Base-by-base conservation (phyloP, 768 basidiomycete genomes). In the Exsudoporus frostii region DNA sequence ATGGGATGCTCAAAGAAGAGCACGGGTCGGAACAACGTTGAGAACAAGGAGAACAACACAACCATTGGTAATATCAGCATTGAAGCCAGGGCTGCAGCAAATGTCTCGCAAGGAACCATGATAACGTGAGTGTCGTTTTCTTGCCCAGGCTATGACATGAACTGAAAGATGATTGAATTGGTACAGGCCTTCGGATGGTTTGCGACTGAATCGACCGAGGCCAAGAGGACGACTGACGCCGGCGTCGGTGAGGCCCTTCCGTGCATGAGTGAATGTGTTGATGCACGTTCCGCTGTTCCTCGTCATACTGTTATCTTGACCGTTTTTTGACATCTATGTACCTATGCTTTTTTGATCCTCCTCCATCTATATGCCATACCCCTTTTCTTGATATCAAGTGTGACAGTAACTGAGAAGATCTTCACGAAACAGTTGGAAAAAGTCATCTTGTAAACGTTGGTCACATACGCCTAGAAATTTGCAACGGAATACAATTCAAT, bases 1-100 rank as follows among this genome's bases (percentile, higher is more conserved):
- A 73, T 82, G 1, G 87, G 86, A 2, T 83, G 79, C 83, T 71
- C 82, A 38, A 89, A 88, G 71, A 79, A 82, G 33, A 81, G 77
- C 58, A 74, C 70, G 0, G 79, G 77, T 29, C 68, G 84, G 74
- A 69, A 70, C 65, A 53, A 79, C 68, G 47, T 74, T 63, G 84
- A 81, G 53, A 79, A 79, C 58, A 80, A 85, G 65, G 82, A 85
- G 67, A 84, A 83, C 27, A 66, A 63, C 39, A 50, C 57, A 29
- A 46, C 49, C 6, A 47, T 53, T 1, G 45, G 54, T 13, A 64
- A 57, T 13, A 24, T 38, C 22, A 45, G 50, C 5, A 4, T 52
- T 9, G 45, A 53, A 25, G 40, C 39, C 20, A 45, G 41, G 3
- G 32, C 45, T 3, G 48, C 37, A 8, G 59, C 56, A 7, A 69